phyloP scores from a whole-genome alignment of 192 early-diverging fungal species.

The Podila minutissima region DNA sequence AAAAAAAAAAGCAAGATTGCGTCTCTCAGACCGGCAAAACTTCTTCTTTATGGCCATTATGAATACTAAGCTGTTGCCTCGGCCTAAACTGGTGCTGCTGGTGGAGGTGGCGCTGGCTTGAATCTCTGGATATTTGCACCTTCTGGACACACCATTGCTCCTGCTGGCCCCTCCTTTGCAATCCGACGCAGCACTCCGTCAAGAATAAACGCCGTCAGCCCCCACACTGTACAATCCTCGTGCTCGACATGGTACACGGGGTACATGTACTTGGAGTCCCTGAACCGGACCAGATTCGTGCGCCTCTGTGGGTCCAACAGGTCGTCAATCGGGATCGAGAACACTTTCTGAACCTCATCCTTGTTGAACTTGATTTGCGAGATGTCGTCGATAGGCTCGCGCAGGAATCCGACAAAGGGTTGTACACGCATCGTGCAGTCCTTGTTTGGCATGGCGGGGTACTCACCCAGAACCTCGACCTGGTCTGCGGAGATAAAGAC shows the following conservation, averaged over 20 bases:
- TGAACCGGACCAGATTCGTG: slow-evolving; percentile 56
- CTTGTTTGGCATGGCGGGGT: slow-evolving; percentile 71
- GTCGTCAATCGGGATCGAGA: slow-evolving; percentile 74
- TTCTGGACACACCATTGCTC: slow-evolving; percentile 38
- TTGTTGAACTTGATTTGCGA: slow-evolving; percentile 57
- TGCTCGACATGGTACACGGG: slow-evolving; percentile 62
- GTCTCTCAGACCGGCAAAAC: no score
- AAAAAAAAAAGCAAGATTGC: no score
- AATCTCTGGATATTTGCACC: slow-evolving; percentile 29
- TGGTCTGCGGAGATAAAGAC: slow-evolving; percentile 58
- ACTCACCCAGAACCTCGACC: slow-evolving; percentile 70
- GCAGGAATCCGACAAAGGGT: slow-evolving; percentile 68
- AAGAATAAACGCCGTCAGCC: slow-evolving; percentile 85
- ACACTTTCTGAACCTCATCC: slow-evolving; percentile 77
- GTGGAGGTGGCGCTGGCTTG: neutral
- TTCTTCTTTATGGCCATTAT: no score
- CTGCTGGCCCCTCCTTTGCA: slow-evolving; percentile 16
- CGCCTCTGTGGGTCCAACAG: slow-evolving; percentile 63
- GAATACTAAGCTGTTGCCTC: no score
- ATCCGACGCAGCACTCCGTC: slow-evolving; percentile 57
- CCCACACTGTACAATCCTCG: slow-evolving; percentile 66
- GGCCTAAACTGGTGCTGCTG: no score
- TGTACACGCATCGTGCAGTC: slow-evolving; percentile 65
- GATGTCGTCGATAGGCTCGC: slow-evolving; percentile 51
- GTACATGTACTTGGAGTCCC: slow-evolving; percentile 59